Base-by-base conservation (phyloP, 2,329 filamentous ascomycete genomes). In the Parasarocladium wereldwijsianum region DNA sequence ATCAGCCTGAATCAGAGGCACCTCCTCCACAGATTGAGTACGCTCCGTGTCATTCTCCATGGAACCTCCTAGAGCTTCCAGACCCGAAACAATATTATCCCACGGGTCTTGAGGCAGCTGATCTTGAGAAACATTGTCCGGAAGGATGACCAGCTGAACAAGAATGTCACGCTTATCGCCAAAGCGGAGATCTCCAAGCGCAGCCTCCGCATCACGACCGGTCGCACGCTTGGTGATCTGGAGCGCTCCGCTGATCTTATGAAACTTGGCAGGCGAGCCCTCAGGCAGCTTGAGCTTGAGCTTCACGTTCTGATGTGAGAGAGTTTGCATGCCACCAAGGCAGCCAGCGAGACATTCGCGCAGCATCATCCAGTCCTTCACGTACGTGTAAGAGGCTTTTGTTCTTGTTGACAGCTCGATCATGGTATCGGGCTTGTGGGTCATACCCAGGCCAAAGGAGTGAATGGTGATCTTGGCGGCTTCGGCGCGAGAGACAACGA, bases 291-390 rank as follows among this genome's bases (percentile, higher is more conserved):
- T 82, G 33, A 98, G 71, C 61, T 92, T 93, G 32, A 98, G 67
- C 60, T 93, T 94, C 34, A 92, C 90, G 46, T 96, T 96, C 51
- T 96, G 90, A 50, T 98, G 90, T n/a, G 90, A 96, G 17, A 84
- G 77, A 3, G 83, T 85, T 53, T 98, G 90, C 49, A 96, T 69
- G 10, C 84, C 76, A 26, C 90, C 90, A 17, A 98, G 62, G 45
- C 87, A 96, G 24, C 90, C 90, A 15, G 86, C 90, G 25, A 94
- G 67, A 50, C 90, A 96, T 52, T 98, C 90, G 17, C 90, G 78
- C 20, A 98, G 68, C 87, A 96, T 98, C 87, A 96, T 96, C 90
- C 90, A 98, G 52, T 98, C 90, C 57, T 96, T 98, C 42, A 98
- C 86, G 45, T 96, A 98, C 2, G 85, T 92, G 48, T 96, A 98